A percentile compares a stretch with the other conserved stretches of the same genome.
Evolutionary conservation across 2,329 filamentous ascomycete species (phyloP).

Genomic region (Arthrinium puccinioides): DNA sequence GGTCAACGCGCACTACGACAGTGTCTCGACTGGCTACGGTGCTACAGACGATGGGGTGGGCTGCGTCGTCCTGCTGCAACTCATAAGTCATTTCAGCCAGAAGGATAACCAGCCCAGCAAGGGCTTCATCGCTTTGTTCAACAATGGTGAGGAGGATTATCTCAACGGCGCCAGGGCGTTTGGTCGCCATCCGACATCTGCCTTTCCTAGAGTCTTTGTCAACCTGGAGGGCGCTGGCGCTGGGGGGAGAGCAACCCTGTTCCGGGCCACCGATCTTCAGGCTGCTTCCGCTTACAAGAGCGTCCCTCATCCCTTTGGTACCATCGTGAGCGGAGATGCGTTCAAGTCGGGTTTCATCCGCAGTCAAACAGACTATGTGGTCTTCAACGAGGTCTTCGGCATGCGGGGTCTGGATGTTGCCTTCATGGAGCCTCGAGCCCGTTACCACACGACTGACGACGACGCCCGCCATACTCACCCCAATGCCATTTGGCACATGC

Average conservation of each 20-base stretch:
- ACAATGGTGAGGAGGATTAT: conserved; percentile 89
- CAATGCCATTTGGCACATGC: conserved; percentile 81
- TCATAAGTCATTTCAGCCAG: conserved; percentile 75
- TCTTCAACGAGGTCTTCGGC: conserved; percentile 69
- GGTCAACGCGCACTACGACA: conserved; percentile 24
- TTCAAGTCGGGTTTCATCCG: conserved; percentile 70
- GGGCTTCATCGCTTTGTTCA: conserved; percentile 74
- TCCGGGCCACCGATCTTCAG: conserved; percentile 78
- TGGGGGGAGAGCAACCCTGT: conserved; percentile 76
- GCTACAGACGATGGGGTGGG: conserved; percentile 88
- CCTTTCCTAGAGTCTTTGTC: conserved; percentile 74
- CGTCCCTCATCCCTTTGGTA: conserved; percentile 68
- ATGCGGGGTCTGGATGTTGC: conserved; percentile 83
- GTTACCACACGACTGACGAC: conserved; percentile 85
- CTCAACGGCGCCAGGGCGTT: conserved; percentile 79
- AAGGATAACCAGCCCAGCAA: conserved; percentile 63
- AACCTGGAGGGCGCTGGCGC: conserved; percentile 90
- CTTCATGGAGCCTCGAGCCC: conserved; percentile 73
- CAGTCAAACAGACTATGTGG: conserved; percentile 79
- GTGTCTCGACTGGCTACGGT: conserved; percentile 80
- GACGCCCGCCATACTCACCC: conserved; percentile 66
- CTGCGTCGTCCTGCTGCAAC: conserved; percentile 74
- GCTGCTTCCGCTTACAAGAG: conserved; percentile 69
- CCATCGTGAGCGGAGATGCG: conserved; percentile 70
- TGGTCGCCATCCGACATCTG: conserved; percentile 69